phyloP scores from a whole-genome alignment of 306 rosid genomes.

The Prosopis cineraria region DNA sequence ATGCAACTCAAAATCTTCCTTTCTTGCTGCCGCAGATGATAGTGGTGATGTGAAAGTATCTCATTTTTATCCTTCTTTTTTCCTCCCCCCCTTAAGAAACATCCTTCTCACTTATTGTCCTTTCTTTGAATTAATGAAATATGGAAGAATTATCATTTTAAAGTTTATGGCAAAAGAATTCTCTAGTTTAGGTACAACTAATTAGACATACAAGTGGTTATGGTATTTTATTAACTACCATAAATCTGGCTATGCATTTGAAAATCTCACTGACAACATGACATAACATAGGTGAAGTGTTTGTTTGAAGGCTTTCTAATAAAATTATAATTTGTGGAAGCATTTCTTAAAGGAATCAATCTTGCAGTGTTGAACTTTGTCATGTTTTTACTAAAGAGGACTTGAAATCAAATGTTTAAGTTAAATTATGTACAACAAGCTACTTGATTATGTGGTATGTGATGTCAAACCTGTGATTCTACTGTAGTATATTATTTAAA shows the following conservation, averaged over 20 bases:
- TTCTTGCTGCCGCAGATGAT: conserved; percentile 96
- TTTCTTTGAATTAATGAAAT: conserved; percentile 10
- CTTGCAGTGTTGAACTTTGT: neutral
- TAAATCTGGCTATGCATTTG: conserved; percentile 27
- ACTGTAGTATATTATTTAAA: neutral
- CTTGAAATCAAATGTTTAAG: neutral
- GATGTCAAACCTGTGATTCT: neutral
- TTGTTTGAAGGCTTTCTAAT: neutral
- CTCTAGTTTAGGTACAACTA: neutral
- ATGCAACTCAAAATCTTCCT: conserved; percentile 73
- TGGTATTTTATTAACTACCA: conserved; percentile 3
- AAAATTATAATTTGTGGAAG: neutral
- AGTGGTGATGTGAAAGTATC: conserved; percentile 89
- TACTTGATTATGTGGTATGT: neutral
- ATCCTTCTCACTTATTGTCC: conserved; percentile 23
- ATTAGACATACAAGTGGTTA: neutral
- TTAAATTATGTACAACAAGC: neutral
- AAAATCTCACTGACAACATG: conserved; percentile 11
- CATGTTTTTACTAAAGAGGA: neutral
- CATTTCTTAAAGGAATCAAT: neutral
- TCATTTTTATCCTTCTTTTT: conserved; percentile 13
- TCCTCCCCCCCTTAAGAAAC: conserved; percentile 4
- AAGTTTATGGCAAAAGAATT: neutral
- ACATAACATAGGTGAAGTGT: neutral
- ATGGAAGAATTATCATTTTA: neutral